Percentiles rank a stretch among this genome's conserved stretches.
Conservation (phyloP, 306 rosid genomes). For the Ormosia semicastrata region DNA sequence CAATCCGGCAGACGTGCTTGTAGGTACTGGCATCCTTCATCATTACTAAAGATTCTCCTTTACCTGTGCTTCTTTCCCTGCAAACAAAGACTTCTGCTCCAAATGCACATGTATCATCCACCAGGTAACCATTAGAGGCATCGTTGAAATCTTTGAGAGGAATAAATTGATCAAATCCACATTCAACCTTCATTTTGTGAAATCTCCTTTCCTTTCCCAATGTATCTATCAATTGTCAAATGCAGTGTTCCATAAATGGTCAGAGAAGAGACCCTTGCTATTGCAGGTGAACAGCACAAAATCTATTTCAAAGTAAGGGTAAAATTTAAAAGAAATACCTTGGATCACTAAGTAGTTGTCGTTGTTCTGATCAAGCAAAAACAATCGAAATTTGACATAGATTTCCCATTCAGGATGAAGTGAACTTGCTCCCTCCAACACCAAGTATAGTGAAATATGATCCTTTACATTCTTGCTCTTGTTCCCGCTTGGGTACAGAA, state of each 20-base stretch:
- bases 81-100: constrained; percentile 71
- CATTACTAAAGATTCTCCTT: constrained; percentile 61
- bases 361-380: constrained; percentile 54
- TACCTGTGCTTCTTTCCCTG: constrained; percentile 44
- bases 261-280: not conserved
- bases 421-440: constrained; percentile 39
- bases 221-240: constrained; percentile 34
- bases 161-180: constrained; percentile 60
- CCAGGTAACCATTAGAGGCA: constrained; percentile 49
- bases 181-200: constrained; percentile 52
- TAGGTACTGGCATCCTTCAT: constrained; percentile 35
- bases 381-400: constrained; percentile 41
- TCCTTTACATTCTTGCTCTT: constrained; percentile 51
- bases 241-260: not conserved
- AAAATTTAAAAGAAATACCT: constrained; percentile 25
- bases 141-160: constrained; percentile 45
- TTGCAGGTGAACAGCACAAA: not conserved
- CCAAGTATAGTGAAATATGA: constrained; percentile 62
- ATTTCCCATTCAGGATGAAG: constrained; percentile 52
- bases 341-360: constrained; percentile 54
- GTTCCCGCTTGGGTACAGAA: constrained; percentile 62
- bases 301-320: not conserved
- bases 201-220: constrained; percentile 49
- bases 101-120: constrained; percentile 59
- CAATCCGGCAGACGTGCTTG: constrained; percentile 47